Conservation (phyloP, 2,329 filamentous ascomycete genomes). For the Ceratocystis cacaofunesta region DNA sequence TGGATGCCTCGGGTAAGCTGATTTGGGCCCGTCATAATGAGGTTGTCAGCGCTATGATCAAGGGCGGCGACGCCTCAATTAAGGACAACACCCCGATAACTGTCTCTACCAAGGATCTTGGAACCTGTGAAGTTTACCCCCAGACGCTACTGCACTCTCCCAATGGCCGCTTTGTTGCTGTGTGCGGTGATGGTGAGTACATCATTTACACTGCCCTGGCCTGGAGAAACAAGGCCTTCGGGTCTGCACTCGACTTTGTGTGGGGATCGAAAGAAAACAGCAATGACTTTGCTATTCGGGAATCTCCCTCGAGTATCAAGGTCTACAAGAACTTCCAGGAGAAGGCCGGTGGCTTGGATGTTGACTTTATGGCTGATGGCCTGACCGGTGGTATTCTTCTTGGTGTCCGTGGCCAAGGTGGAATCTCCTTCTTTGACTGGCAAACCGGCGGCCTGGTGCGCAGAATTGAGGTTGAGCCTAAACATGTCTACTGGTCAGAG, state of each 20-base stretch:
- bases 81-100: conserved; percentile 83
- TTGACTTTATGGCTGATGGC: conserved; percentile 89
- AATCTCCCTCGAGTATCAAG: conserved; percentile 87
- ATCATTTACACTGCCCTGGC: conserved; percentile 96
- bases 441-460: conserved; percentile 74
- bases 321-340: conserved; percentile 97
- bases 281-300: conserved; percentile 94
- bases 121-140: conserved; percentile 91
- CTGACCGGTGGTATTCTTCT: conserved; percentile 78
- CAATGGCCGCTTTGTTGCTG: conserved; percentile 69
- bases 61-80: conserved; percentile 62
- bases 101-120: conserved; percentile 83
- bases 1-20: conserved; percentile 90
- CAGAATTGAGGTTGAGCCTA: conserved; percentile 69
- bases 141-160: conserved; percentile 92
- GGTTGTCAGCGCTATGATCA: conserved; percentile 88
- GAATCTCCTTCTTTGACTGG: conserved; percentile 96
- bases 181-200: conserved; percentile 92
- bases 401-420: conserved; percentile 87
- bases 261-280: conserved; percentile 97
- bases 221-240: conserved; percentile 95
- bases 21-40: conserved; percentile 95
- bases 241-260: conserved; percentile 85
- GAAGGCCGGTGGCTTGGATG: conserved; percentile 73
- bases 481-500: conserved; percentile 88